These are phyloP conservation scores for Coniochaeta prunicola DNA, from an alignment of 2,329 filamentous ascomycete species.

Conservation along the genomic window DNA sequence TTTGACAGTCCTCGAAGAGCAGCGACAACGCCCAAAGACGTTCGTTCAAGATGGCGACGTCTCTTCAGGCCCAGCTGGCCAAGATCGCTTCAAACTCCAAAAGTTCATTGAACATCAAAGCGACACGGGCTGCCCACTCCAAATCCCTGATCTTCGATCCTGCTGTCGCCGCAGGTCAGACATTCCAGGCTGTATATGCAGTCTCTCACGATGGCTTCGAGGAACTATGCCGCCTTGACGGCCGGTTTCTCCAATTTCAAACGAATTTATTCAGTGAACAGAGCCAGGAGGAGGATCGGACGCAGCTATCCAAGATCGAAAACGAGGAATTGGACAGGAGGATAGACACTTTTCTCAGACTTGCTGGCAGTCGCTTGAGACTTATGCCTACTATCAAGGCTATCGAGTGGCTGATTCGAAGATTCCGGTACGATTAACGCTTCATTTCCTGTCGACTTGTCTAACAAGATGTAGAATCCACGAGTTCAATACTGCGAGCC, in stretches of 20 bases:
- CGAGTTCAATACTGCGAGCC: conserved; percentile 73
- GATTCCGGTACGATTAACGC: conserved; percentile 61
- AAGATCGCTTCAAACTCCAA: conserved; percentile 86
- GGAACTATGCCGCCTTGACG: conserved; percentile 82
- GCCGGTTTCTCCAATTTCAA: conserved; percentile 67
- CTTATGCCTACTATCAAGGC: conserved; percentile 85
- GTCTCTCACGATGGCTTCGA: conserved; percentile 85
- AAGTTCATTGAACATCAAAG: conserved; percentile 84
- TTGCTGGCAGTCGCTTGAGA: conserved; percentile 69
- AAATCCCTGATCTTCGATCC: conserved; percentile 94
- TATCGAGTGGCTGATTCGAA: conserved; percentile 87
- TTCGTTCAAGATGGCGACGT: conserved; percentile 31
- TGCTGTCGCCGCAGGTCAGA: conserved; percentile 76
- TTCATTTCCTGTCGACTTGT: conserved; percentile 7
- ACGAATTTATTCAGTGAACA: conserved; percentile 86
- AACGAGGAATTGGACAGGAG: conserved; percentile 74
- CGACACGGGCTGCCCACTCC: conserved; percentile 84
- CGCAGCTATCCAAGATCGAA: conserved; percentile 72
- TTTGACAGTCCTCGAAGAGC: neutral
- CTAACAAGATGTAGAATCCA: conserved; percentile 57
- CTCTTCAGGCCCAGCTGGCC: conserved; percentile 89
- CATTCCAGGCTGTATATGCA: conserved; percentile 80
- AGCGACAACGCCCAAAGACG: neutral
- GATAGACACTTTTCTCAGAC: conserved; percentile 73
- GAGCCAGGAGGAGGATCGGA: conserved; percentile 82